Evolutionary conservation across 2,329 filamentous ascomycete genomes (phyloP), one percentile per base, ranked within the genome.

Genomic region (Sporothrix protearum): DNA sequence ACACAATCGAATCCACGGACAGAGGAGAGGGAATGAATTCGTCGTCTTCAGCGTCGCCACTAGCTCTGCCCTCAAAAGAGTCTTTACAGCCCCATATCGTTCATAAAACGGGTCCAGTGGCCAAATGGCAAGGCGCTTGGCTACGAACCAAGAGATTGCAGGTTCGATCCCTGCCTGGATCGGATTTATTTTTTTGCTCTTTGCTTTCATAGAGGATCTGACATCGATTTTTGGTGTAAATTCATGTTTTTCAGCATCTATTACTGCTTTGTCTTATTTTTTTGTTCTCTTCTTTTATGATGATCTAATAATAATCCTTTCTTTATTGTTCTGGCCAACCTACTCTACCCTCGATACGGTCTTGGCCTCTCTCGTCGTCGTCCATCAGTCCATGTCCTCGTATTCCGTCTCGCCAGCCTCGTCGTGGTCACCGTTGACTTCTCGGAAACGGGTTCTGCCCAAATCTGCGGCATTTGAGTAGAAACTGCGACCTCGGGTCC

Each of bases 121-220:
- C 76, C 75, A 75, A 77, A 77, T 79, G 78, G 75, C 78, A 79
- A 79, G 77, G 78, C 78, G 78, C 77, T 77, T 79, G 78, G 78
- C 78, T 79, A 79, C 78, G 78, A 79, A 80, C 78, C 78, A 79
- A 77, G 77, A 78, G 77, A 78, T 78, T 78, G 77, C 77, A 79
- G 78, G 78, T 80, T 79, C 78, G 77, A 79, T 76, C 78, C 78
- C 78, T 79, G 78, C 77, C 74, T 75, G 72, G 74, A 75, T 75
- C 76, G 71, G 42, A 36, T 28, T 57, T 45, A 45, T 16, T 3
- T 33, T 51, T 33, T 22, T 49, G 19, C 6, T 22, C 28, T 39
- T 9, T 64, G n/a, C 9, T 9, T 67, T 30, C 16, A 45, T n/a
- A 47, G 7, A 30, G 12, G 28, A 25, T 47, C 9, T n/a, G 30